A percentile compares a stretch with the other conserved stretches of the same genome.
phyloP scores from a whole-genome alignment of 345 rosid species.

The Diplotaxis tenuifolia region DNA sequence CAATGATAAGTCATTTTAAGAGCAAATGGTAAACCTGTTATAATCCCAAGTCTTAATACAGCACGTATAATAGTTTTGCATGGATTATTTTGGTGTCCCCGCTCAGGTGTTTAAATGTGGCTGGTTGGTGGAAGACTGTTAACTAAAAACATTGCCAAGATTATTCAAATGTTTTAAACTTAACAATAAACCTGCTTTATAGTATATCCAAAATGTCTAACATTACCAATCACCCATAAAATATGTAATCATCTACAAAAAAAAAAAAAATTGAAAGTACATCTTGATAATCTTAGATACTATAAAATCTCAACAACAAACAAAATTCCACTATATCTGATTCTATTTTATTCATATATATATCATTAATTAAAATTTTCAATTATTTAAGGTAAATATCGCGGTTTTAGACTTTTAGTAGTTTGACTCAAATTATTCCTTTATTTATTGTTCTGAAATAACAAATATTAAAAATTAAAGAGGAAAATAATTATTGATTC shows the following conservation, averaged over 20 bases:
- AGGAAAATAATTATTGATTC: not conserved
- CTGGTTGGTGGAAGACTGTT: not conserved
- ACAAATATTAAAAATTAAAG: not conserved
- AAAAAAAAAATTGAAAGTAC: not conserved
- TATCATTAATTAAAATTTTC: constrained; percentile 4
- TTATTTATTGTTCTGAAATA: not conserved
- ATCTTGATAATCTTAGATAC: not conserved
- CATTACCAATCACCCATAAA: not conserved
- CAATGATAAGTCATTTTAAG: not conserved
- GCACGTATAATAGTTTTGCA: not conserved
- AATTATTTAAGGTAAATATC: not conserved
- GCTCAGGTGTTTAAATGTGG: not conserved
- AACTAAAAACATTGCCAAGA: not conserved
- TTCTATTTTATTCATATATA: not conserved
- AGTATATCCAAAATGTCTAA: not conserved
- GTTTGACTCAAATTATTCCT: not conserved
- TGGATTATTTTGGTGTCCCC: not conserved
- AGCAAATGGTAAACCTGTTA: not conserved
- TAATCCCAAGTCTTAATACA: not conserved
- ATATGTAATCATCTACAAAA: not conserved
- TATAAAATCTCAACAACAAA: constrained; percentile 4
- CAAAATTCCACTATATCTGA: not conserved
- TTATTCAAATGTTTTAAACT: not conserved
- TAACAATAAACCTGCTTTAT: not conserved
- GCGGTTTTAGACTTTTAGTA: not conserved